Conservation (phyloP, 192 early-diverging fungal species). For the Spizellomyces punctatus region DNA sequence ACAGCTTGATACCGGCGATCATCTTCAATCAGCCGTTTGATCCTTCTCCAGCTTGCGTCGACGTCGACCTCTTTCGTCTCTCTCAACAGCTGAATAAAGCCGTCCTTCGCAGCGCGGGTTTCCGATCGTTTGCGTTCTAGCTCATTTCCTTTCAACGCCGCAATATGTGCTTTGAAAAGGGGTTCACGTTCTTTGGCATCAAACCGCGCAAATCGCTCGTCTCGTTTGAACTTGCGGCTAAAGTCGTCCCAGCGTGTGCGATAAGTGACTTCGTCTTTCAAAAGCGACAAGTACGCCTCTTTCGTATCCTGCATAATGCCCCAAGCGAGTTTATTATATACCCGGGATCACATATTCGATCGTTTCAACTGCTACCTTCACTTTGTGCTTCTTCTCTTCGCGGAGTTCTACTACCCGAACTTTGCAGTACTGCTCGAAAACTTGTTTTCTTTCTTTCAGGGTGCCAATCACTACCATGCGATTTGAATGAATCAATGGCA, state of each 20-base stretch:
- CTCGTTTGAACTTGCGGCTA: constrained; percentile 65
- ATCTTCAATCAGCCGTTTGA: constrained; percentile 63
- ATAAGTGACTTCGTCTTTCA: constrained; percentile 56
- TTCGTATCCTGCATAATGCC: constrained; percentile 29
- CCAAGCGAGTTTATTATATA: not conserved
- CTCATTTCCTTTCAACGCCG: constrained; percentile 39
- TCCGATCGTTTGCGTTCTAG: constrained; percentile 35
- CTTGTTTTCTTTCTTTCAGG: constrained; percentile 58
- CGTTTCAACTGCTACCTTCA: constrained; percentile 20
- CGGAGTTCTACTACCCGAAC: constrained; percentile 58
- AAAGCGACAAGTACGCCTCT: constrained; percentile 59
- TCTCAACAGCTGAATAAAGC: constrained; percentile 61
- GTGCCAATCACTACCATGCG: constrained; percentile 38
- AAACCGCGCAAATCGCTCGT: constrained; percentile 62
- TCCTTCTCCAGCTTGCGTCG: constrained; percentile 64
- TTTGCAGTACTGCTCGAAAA: constrained; percentile 79
- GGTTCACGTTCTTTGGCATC: constrained; percentile 64
- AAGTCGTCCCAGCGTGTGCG: constrained; percentile 75
- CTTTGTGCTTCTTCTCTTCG: constrained; percentile 41
- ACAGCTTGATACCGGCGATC: constrained; percentile 70
- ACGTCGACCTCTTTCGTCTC: constrained; percentile 58
- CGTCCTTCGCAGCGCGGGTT: constrained; percentile 47
- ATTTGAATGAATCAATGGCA: constrained; percentile 8
- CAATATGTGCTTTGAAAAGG: constrained; percentile 68
- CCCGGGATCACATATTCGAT: not conserved